Conservation (phyloP, 2,329 filamentous ascomycete genomes). For the Pyrenophora tritici-repentis region DNA sequence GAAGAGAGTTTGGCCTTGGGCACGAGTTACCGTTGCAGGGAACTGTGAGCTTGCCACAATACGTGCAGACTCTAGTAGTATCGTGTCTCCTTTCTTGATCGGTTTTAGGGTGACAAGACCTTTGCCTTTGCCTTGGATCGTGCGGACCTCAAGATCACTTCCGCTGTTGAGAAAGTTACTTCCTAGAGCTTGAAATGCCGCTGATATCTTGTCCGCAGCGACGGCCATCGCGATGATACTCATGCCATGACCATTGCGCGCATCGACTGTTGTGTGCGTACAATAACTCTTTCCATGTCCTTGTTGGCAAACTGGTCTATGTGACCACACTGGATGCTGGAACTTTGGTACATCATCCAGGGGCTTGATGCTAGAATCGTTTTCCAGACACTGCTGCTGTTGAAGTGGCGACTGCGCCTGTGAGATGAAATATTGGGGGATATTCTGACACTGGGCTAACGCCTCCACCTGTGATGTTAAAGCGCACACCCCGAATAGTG, state of each 20-base stretch:
- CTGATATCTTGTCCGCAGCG: conserved; percentile 20
- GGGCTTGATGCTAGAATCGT: background rate
- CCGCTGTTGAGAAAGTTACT: background rate
- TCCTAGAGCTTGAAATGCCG: conserved; percentile 11
- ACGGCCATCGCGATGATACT: conserved; percentile 27
- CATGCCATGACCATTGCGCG: conserved; percentile 20
- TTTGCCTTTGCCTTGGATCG: conserved; percentile 31
- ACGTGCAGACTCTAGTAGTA: conserved; percentile 27
- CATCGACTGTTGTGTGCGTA: conserved; percentile 18
- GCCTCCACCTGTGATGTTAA: conserved; percentile 4
- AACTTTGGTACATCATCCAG: background rate
- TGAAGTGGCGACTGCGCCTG: conserved; percentile 15
- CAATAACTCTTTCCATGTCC: conserved; percentile 22
- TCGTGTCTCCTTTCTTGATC: conserved; percentile 21
- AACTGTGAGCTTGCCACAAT: conserved; percentile 30
- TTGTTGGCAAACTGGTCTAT: conserved; percentile 20
- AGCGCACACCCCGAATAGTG: conserved; percentile 9
- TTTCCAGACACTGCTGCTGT: conserved; percentile 8
- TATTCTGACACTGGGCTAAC: conserved; percentile 14
- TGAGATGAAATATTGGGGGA: conserved; percentile 13
- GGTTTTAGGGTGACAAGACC: conserved; percentile 22
- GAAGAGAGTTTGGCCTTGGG: conserved; percentile 21
- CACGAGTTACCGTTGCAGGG: conserved; percentile 14
- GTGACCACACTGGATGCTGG: conserved; percentile 18
- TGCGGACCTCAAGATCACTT: conserved; percentile 17